Evolutionary conservation across 176 grass and related monocot genomes (phyloP).

Genomic region (Poa pratensis): DNA sequence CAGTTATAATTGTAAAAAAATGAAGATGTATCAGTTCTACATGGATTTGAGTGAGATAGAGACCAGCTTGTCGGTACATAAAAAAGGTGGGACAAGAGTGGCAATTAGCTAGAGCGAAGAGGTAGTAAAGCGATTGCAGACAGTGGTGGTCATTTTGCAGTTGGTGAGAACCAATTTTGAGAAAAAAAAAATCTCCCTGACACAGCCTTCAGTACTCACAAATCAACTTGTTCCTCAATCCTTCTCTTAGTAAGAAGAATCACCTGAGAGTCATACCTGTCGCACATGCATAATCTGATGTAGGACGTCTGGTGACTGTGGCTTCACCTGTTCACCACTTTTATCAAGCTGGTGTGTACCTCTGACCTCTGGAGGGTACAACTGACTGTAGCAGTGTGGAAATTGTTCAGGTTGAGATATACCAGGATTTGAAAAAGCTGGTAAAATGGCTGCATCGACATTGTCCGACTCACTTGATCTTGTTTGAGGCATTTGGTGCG

Average conservation of each 20-base stretch:
- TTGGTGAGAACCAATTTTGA: background rate
- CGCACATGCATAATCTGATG: conserved; percentile 3
- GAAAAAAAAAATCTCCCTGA: background rate
- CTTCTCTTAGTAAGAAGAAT: background rate
- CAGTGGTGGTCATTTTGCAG: background rate
- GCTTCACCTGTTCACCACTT: conserved; percentile 27
- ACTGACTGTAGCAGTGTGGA: conserved; percentile 17
- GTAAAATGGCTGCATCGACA: conserved; percentile 6
- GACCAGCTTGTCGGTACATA: conserved; percentile 4
- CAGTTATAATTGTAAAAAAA: background rate
- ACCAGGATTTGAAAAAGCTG: conserved; percentile 16
- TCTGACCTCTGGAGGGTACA: conserved; percentile 28
- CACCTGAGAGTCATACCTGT: conserved; percentile 26
- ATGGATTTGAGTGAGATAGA: conserved; percentile 24
- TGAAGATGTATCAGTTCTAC: background rate
- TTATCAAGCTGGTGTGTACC: conserved; percentile 12
- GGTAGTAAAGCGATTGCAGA: background rate
- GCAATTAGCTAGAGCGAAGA: background rate
- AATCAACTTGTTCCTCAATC: background rate
- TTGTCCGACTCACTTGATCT: conserved; percentile 22
- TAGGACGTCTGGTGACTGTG: conserved; percentile 27
- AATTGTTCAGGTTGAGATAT: conserved; percentile 24
- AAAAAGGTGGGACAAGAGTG: background rate
- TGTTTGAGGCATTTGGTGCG: conserved; percentile 31
- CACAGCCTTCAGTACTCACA: background rate